These are phyloP conservation scores for Phytopythium montanum DNA, from an alignment of 352 stramenopile genomes.

Conservation along the genomic window DNA sequence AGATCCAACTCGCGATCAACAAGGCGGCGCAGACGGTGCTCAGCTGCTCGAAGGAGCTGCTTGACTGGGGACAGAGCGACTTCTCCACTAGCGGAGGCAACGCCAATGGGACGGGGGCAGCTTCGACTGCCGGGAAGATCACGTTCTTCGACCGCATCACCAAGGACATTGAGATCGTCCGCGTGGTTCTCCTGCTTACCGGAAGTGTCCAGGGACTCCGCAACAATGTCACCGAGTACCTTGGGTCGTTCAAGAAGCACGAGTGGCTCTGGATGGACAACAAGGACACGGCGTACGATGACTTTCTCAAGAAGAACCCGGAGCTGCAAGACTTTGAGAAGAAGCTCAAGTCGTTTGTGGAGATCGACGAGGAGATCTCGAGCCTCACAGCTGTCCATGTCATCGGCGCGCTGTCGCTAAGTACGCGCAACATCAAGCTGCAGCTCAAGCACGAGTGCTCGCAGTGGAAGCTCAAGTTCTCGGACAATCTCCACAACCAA, in stretches of 20 bases:
- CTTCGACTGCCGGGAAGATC: conserved; percentile 38
- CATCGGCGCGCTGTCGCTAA: conserved; percentile 96
- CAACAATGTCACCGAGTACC: conserved; percentile 97
- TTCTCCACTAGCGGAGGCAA: conserved; percentile 20
- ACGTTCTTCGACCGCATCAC: conserved; percentile 98
- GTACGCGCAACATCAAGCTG: conserved; percentile 96
- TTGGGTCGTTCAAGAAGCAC: conserved; percentile 94
- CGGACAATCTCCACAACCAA: conserved; percentile 95
- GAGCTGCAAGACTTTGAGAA: conserved; percentile 96
- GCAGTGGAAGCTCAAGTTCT: conserved; percentile 98
- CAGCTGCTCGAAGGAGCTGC: conserved; percentile 95
- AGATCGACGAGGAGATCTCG: conserved; percentile 95
- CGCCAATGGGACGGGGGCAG: neutral
- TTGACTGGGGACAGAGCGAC: conserved; percentile 92
- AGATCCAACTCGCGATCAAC: conserved; percentile 98
- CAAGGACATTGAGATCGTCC: conserved; percentile 98
- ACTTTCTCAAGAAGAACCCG: conserved; percentile 93
- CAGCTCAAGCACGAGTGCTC: conserved; percentile 96
- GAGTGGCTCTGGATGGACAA: conserved; percentile 98
- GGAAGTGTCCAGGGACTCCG: conserved; percentile 96
- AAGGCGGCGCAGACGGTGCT: conserved; percentile 96
- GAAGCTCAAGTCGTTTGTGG: conserved; percentile 95
- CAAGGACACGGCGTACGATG: conserved; percentile 94
- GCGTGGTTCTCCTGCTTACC: conserved; percentile 95
- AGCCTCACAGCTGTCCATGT: conserved; percentile 87